Evolutionary conservation across 164 flowering plant species (phyloP), one percentile per base, ranked within the genome.

Genomic region (Aristolochia fimbriata): DNA sequence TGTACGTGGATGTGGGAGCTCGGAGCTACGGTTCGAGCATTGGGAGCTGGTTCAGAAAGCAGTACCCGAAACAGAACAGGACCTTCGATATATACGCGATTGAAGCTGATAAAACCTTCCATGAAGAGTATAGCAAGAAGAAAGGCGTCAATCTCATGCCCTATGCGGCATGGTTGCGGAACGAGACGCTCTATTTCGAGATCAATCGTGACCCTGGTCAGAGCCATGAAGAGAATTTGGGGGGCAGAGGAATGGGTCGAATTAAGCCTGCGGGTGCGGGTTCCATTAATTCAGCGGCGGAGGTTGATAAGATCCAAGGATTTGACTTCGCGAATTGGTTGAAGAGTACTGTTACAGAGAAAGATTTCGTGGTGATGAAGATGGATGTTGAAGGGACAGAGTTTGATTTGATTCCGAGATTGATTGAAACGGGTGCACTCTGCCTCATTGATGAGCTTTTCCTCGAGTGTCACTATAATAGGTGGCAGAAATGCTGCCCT

Each of bases 331-430:
- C 97, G 0, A 61, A 80, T 7, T 94, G 99, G 99, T 72, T 94
- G 87, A 91, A 82, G 86, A 80, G 63, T 25, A 77, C 86, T 0
- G 95, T 93, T 17, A 52, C 83, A 0, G 82, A 83, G 80, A 82
- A 57, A 64, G 97, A 93, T 63, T 93, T 78, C 70, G 99, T 93
- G 64, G 97, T 93, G 72, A 83, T 93, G 97, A 94, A 94, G 72
- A 94, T 94, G 99, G 97, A 94, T 77, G 89, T 94, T 15, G 99
- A 94, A 74, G 99, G 97, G 57, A 91, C 97, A 0, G 97, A 94
- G 58, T 94, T 94, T 47, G 91, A 88, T 69, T 68, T 94, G 74
- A 86, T 94, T 30, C 96, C 97, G 6, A 82, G 88, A 77, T 65
- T 94, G 74, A 66, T 91, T 61, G 84, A 94, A 59, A 91, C 96